Base-by-base conservation (phyloP, 371 early-diverging fungal species). In the Neoconidiobolus thromboides region DNA sequence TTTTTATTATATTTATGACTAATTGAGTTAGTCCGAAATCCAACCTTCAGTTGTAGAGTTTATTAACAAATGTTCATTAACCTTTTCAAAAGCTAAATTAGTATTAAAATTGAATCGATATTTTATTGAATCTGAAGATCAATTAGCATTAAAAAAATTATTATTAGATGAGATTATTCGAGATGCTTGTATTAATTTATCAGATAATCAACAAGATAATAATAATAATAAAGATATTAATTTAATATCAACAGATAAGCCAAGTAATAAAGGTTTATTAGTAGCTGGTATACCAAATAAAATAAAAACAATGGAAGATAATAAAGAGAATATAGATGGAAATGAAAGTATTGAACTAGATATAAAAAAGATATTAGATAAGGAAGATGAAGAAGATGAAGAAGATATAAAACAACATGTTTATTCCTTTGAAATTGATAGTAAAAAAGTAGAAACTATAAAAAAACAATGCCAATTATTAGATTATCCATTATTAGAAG, bases 401-500 rank as follows among this genome's bases (percentile, higher is more conserved):
- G 82, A 77, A 26, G 77, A 77, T 48, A 85, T 74, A 15, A 84
- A 76, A 1, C 81, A 80, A 39, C 75, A 77, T 50, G 81, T 89
- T 0, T 86, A 87, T 58, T 76, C 91, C 0, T 97, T 96, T 73
- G 95, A 97, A 68, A 91, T 98, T 61, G 69, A 72, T 9, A 71
- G 82, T 3, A 69, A 73, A 2, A 75, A 83, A 56, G 89, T 94
- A 37, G 96, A 95, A 68, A 77, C 67, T 37, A 91, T 98, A 53
- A 90, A 90, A 67, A 89, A 89, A 68, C 78, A 91, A 63, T 99
- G 99, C 72, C 91, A 85, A 61, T 91, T 89, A 56, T 77, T 99
- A 42, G 93, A 96, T 63, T 96, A 88, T 69, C 99, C 99, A 0
- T 80, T 99, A 79, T 73, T 99, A 60, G 99, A 99, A 65, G 99